A percentile compares a stretch with the other conserved stretches of the same genome.
Conservation (phyloP, 495 filamentous ascomycete genomes). For the Jackrogersella multiformis region DNA sequence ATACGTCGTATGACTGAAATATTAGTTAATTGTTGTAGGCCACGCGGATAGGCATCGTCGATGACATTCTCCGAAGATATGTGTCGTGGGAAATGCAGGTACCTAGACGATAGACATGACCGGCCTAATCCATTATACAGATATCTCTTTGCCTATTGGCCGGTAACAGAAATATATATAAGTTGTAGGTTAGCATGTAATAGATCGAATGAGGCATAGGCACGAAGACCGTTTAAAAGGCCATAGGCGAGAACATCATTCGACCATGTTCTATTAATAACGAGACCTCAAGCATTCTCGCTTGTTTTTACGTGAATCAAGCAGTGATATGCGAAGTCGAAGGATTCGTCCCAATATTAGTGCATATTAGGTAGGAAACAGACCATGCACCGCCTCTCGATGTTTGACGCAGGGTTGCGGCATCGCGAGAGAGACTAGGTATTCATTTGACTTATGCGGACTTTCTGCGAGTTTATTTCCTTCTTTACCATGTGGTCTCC, state of each 20-base stretch:
- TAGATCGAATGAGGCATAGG: not conserved
- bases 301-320: not conserved
- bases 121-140: not conserved
- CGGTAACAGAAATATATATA: not conserved
- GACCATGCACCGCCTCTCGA: not conserved
- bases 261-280: not conserved
- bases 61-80: not conserved
- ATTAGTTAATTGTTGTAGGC: not conserved
- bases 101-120: not conserved
- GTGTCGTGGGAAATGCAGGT: not conserved
- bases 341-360: slow-evolving; percentile 13
- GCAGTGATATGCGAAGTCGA: slow-evolving; percentile 4
- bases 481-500: slow-evolving; percentile 17
- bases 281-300: not conserved
- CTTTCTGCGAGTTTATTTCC: slow-evolving; percentile 5
- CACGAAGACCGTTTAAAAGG: not conserved
- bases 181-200: too few species aligned
- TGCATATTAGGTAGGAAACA: not conserved
- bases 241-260: not conserved
- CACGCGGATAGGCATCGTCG: not conserved
- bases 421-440: too few species aligned
- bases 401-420: slow-evolving; percentile 5
- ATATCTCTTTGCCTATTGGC: not conserved
- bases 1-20: not conserved
- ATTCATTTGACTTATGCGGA: not conserved